Evolutionary conservation across 2,329 filamentous ascomycete species (phyloP), one percentile per base, ranked within the genome.

Genomic region (Zymoseptoria passerinii): DNA sequence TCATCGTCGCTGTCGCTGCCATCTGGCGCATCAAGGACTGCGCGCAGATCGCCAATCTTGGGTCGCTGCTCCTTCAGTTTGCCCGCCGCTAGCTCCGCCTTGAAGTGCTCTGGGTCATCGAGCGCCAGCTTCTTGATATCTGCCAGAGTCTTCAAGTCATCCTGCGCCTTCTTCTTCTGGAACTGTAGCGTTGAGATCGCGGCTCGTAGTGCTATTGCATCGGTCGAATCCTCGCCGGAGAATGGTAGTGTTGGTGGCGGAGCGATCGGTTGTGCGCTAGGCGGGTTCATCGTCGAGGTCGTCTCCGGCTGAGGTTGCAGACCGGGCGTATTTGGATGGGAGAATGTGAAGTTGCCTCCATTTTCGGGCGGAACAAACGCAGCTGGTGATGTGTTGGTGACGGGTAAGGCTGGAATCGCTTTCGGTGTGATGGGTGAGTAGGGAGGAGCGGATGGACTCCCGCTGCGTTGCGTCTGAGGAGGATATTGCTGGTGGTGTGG

Each of bases 181-280:
- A 95, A 80, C 75, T 95, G 90, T 52, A 97, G 79, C 54, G 96
- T 85, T 8, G 89, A 87, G 60, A 96, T 90, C 51, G 92, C 89
- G 27, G 88, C 89, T 64, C 87, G 86, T 60, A 96, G 80, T 4
- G 92, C 92, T 60, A 96, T 87, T 23, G 88, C 90, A 77, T 97
- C 92, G 7, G 90, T 86, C 69, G 95, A 95, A 54, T 79, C 75
- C 60, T 73, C 75, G 64, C 76, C 74, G 19, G 74, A 74, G 64
- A 80, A 79, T 7, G 78, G 74, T 50, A 75, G 69, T 18, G 76
- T 71, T 23, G 74, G 67, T 27, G 77, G 77, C 58, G 73, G 74
- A 13, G 71, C 68, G 29, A 74, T 76, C 66, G 76, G 77, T 40
- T 69, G 61, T 8, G 70, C 61, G 8, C 66, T 64, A 23, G 65